Evolutionary conservation across 106 monocot genomes (phyloP).

Genomic region (Dendrobium catenatum): DNA sequence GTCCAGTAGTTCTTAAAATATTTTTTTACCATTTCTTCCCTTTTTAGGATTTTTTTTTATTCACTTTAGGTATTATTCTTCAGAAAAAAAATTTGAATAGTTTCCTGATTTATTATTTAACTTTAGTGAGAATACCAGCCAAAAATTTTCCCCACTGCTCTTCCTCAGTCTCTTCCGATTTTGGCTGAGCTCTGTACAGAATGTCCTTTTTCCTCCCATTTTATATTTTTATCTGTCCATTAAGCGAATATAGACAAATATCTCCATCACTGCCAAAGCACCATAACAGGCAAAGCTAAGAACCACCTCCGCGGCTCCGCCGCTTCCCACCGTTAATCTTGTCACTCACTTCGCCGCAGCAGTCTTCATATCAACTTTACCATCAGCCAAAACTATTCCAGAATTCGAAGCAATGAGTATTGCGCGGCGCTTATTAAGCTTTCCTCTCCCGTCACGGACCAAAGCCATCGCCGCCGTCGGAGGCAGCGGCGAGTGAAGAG

Average conservation of each 20-base stretch:
- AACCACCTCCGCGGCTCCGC: not conserved
- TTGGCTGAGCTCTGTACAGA: not conserved
- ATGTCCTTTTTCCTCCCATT: not conserved
- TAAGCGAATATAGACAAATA: not conserved
- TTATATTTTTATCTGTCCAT: not conserved
- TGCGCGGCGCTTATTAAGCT: not conserved
- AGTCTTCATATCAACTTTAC: not conserved
- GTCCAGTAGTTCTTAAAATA: no score
- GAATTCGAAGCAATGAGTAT: slow-evolving; percentile 2
- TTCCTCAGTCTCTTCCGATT: not conserved
- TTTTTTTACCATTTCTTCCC: no score
- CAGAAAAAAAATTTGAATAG: no score
- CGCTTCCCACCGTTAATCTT: not conserved
- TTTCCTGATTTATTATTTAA: no score
- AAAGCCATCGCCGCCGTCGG: not conserved
- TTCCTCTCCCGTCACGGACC: not conserved
- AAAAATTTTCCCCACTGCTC: not conserved
- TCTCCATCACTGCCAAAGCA: not conserved
- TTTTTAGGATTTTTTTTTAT: no score
- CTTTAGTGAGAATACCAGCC: no score
- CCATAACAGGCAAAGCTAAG: not conserved
- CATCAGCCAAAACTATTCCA: not conserved
- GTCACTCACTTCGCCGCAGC: not conserved
- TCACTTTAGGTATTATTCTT: no score
- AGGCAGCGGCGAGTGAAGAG: not conserved